Conservation (phyloP, 2,329 filamentous ascomycete genomes). For the Trichophyton rubrum region DNA sequence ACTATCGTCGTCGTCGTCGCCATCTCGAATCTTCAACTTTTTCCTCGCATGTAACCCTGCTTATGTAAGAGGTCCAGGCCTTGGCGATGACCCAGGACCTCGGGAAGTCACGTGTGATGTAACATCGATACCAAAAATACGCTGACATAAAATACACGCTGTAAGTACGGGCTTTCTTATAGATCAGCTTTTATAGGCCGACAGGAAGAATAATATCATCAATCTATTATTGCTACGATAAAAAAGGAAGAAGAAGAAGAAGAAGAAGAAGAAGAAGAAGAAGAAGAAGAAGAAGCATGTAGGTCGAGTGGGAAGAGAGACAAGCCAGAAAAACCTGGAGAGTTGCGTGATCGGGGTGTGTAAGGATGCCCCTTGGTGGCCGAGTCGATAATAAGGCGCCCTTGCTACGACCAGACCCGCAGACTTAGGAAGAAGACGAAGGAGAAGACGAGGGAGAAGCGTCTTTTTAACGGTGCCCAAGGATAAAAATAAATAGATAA, state of each 20-base stretch:
- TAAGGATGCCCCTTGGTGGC: background rate
- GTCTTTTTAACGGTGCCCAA: too few species aligned
- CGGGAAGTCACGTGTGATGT: background rate
- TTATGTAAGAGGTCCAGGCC: background rate
- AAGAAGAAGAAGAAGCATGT: background rate
- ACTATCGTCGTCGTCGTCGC: too few species aligned
- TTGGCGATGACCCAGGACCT: background rate
- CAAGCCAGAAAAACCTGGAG: background rate
- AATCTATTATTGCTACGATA: too few species aligned
- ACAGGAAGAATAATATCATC: too few species aligned
- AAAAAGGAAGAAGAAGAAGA: background rate
- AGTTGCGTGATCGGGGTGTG: background rate
- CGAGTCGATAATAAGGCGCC: background rate
- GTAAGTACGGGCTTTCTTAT: background rate
- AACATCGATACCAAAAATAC: background rate
- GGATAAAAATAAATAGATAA: too few species aligned
- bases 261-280: background rate
- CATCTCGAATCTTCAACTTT: background rate
- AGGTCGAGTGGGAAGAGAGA: background rate
- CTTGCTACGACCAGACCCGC: background rate
- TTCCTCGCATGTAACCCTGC: background rate
- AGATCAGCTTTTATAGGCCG: too few species aligned
- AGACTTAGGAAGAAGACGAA: background rate
- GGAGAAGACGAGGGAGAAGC: background rate
- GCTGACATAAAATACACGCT: background rate